Evolutionary conservation across 495 filamentous ascomycete genomes (phyloP).

Genomic region (Penicillium coffeae): DNA sequence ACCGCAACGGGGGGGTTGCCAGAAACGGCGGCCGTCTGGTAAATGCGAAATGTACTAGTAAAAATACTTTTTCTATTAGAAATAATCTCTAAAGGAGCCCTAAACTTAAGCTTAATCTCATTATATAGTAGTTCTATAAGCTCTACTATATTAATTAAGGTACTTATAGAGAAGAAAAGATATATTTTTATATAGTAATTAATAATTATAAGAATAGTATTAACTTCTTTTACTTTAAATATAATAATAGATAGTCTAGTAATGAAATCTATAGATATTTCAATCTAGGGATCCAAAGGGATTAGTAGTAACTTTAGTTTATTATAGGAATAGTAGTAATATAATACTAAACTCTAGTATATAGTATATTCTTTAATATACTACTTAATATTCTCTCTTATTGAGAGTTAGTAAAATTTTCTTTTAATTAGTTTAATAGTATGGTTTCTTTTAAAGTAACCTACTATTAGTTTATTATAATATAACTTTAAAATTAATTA

Average conservation of each 20-base stretch:
- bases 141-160: background rate
- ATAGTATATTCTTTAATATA: background rate
- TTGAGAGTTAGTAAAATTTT: background rate
- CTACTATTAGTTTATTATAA: too few relatives aligned
- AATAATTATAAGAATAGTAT: background rate
- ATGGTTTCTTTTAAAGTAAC: too few relatives aligned
- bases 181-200: background rate
- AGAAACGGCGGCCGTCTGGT: background rate
- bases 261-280: background rate
- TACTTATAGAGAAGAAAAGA: background rate
- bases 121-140: background rate
- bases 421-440: too few relatives aligned
- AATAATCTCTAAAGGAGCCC: background rate
- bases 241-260: background rate
- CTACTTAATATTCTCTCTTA: background rate
- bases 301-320: background rate
- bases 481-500: too few relatives aligned
- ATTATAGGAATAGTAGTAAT: background rate
- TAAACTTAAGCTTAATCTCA: background rate
- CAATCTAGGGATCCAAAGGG: background rate
- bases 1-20: background rate
- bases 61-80: background rate
- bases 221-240: background rate
- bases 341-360: background rate
- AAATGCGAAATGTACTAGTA: background rate